Base-by-base conservation (phyloP, 2,329 filamentous ascomycete genomes). In the Talaromyces sp. region DNA sequence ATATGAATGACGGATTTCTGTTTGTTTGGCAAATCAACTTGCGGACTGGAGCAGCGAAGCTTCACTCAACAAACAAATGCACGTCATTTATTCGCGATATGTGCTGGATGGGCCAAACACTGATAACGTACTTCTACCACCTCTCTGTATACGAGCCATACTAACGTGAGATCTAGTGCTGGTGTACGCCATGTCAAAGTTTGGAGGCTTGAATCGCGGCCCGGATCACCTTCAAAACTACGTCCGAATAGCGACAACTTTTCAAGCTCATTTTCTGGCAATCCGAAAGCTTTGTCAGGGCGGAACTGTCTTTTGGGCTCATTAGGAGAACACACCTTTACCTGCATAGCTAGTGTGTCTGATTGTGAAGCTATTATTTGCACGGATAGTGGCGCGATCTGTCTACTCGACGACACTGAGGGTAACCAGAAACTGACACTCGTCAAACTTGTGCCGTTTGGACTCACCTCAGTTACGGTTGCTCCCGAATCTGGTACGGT, bases 131-230 rank as follows among this genome's bases (percentile, higher is more conserved):
- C 67, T 82, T 77, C 45, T 47, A 54, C 16, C 45, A 63, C 54
- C 10, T 60, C 45, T 19, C 24, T 50, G 16, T 16, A 39, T 65
- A 68, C 71, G 66, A 73, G 19, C 43, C 7, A 33, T 27, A 37
- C 60, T 66, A 57, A 66, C 39, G n/a, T 43, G 27, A 22, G 35
- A 11, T 19, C 16, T 52, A 75, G 73, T 22, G 87, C 95, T 27
- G 95, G 95, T 14, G 90, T 95, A 60, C 88, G 95, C 31, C 94
- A 97, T 79, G 87, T 97, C 76, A 98, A 97, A 78, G 86, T 96
- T 60, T 99, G 95, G 95, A 89, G 89, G 70, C 85, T 95, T 11
- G 92, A 94, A 31, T 79, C 72, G 64, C 81, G 74, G 49, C 79
- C 83, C 19, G 79, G 80, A 5, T 90, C 90, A 24, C 89, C 90